Evolutionary conservation across 2,329 filamentous ascomycete species (phyloP).

Genomic region (Trichophyton rubrum): DNA sequence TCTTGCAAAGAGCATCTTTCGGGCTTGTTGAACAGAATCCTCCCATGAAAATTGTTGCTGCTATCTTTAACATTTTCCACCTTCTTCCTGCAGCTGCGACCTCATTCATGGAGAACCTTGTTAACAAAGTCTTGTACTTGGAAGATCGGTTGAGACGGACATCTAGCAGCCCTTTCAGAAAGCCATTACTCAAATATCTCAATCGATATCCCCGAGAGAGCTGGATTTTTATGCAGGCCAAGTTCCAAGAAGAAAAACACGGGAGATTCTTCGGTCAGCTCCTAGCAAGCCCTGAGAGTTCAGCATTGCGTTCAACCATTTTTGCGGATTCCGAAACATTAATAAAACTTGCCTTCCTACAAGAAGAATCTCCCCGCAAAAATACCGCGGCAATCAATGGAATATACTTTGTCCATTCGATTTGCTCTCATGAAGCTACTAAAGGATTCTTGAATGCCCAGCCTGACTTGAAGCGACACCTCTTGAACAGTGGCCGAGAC

Average conservation of each 20-base stretch:
- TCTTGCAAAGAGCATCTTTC: conserved; percentile 83
- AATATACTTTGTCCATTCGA: conserved; percentile 70
- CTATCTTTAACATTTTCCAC: conserved; percentile 94
- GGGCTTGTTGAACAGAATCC: conserved; percentile 85
- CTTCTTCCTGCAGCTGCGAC: conserved; percentile 83
- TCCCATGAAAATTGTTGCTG: conserved; percentile 87
- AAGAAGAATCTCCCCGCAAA: conserved; percentile 52
- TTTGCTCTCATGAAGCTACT: conserved; percentile 54
- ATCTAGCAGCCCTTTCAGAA: conserved; percentile 79
- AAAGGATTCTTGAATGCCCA: conserved; percentile 53
- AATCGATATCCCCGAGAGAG: conserved; percentile 86
- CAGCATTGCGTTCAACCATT: conserved; percentile 60
- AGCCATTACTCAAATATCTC: conserved; percentile 81
- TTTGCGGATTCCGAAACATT: conserved; percentile 61
- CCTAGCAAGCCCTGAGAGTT: conserved; percentile 61
- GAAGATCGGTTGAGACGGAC: conserved; percentile 78
- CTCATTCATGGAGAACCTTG: conserved; percentile 77
- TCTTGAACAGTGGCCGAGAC: conserved; percentile 58
- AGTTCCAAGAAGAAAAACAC: conserved; percentile 72
- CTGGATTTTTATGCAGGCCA: conserved; percentile 65
- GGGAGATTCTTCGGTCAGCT: conserved; percentile 87
- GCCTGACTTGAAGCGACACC: conserved; percentile 44
- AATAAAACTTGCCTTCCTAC: conserved; percentile 51
- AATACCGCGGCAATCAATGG: conserved; percentile 76
- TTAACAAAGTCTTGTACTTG: conserved; percentile 79